Evolutionary conservation across 129 eudicot species (phyloP).

Genomic region (Rutidosis leptorrhynchoides): DNA sequence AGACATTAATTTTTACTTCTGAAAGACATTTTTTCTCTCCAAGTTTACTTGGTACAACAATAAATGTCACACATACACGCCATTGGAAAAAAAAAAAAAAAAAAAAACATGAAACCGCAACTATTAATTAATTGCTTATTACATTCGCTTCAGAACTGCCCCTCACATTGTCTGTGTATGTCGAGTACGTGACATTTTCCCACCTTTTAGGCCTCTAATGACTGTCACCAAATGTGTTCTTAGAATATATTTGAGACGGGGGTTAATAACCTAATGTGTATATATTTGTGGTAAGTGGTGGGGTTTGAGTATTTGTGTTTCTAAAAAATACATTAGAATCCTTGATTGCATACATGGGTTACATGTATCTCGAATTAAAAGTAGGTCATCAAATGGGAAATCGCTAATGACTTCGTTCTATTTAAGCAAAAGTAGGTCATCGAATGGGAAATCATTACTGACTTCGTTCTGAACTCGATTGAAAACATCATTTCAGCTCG

Average conservation of each 20-base stretch:
- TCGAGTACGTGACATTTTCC: conserved; percentile 30
- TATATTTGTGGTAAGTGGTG: too few species aligned
- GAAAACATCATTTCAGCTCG: conserved; percentile 38
- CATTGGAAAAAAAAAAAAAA: not conserved
- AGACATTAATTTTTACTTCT: not conserved
- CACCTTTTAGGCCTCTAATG: conserved; percentile 34
- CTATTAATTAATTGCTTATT: not conserved
- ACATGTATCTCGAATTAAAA: conserved; percentile 20
- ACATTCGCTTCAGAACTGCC: not conserved
- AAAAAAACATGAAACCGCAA: not conserved
- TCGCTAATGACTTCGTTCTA: conserved; percentile 32
- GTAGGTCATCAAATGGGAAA: conserved; percentile 29
- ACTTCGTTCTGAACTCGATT: conserved; percentile 30
- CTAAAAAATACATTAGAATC: conserved; percentile 34
- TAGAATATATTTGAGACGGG: too few species aligned
- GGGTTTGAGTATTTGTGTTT: too few species aligned
- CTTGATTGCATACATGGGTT: conserved; percentile 34
- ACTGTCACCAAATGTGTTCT: conserved; percentile 35
- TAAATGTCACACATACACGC: not conserved
- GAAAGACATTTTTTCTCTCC: conserved; percentile 10
- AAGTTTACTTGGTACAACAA: not conserved
- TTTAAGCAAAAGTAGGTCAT: conserved; percentile 33
- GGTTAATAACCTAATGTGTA: too few species aligned
- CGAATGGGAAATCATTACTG: conserved; percentile 22
- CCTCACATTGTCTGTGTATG: conserved; percentile 33